These are phyloP conservation scores for Bacidia gigantensis DNA, from an alignment of 495 filamentous ascomycete species.

Conservation along the genomic window DNA sequence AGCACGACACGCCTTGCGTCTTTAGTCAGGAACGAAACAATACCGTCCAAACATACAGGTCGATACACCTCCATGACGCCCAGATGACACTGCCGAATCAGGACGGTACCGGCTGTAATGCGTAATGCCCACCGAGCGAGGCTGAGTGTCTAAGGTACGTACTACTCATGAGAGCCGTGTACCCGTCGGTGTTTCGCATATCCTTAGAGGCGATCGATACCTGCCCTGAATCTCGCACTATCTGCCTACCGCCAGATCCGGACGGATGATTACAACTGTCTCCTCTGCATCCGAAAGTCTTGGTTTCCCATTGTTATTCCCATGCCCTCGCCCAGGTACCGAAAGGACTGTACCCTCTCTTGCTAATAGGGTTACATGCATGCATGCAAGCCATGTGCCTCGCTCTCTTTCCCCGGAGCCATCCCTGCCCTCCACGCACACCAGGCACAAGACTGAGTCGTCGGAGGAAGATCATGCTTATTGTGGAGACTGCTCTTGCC, in stretches of 20 bases:
- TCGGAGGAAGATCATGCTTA: background rate
- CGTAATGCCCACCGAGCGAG: background rate
- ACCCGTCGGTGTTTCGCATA: background rate
- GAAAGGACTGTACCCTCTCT: background rate
- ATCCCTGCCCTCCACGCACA: background rate
- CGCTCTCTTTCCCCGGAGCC: background rate
- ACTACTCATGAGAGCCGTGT: background rate
- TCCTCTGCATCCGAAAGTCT: background rate
- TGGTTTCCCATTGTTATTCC: too few relatives aligned
- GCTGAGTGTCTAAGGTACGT: background rate
- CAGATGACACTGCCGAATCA: background rate
- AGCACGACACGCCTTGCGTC: background rate
- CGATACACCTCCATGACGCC: background rate
- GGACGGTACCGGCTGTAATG: background rate
- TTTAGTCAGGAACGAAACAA: background rate
- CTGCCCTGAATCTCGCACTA: background rate
- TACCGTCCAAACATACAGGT: background rate
- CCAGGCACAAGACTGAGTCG: background rate
- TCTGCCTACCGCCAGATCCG: background rate
- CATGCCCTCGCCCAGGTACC: background rate
- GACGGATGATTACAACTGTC: too few relatives aligned
- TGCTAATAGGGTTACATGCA: slow-evolving; percentile 2
- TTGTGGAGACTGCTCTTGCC: background rate
- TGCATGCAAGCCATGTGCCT: background rate
- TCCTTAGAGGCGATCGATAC: background rate